These are phyloP conservation scores for Capillidium heterosporum DNA, from an alignment of 371 early-diverging fungal species.

Conservation along the genomic window DNA sequence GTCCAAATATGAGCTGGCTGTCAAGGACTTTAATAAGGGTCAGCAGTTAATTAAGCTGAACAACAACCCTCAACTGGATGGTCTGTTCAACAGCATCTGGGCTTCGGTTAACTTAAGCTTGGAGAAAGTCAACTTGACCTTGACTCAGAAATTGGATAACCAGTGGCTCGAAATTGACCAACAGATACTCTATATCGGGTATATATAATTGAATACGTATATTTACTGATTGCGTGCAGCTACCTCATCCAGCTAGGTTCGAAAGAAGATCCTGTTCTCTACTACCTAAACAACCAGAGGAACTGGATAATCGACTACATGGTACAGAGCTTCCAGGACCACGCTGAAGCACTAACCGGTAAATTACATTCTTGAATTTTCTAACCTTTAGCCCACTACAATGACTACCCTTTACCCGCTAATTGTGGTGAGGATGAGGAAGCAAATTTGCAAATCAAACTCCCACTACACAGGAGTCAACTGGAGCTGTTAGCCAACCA, in stretches of 20 bases:
- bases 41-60: conserved; percentile 26
- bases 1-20: conserved; percentile 75
- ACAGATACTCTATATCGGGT: conserved; percentile 78
- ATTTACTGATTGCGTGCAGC: conserved; percentile 14
- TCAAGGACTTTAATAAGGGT: conserved; percentile 92
- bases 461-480: not conserved
- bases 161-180: conserved; percentile 66
- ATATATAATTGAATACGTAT: conserved; percentile 7
- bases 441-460: not conserved
- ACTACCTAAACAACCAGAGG: conserved; percentile 74
- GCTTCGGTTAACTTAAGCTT: conserved; percentile 72
- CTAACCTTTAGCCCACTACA: not conserved
- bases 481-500: not conserved
- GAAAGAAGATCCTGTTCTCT: conserved; percentile 74
- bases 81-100: conserved; percentile 91
- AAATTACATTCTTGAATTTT: not conserved
- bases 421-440: not conserved
- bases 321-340: conserved; percentile 34
- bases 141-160: conserved; percentile 58
- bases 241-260: conserved; percentile 65
- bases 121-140: conserved; percentile 37
- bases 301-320: conserved; percentile 67
- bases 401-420: not conserved
- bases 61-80: conserved; percentile 9
- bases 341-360: conserved; percentile 24